These are phyloP conservation scores for Acer saccharum DNA, from an alignment of 345 rosid species.

Conservation along the genomic window DNA sequence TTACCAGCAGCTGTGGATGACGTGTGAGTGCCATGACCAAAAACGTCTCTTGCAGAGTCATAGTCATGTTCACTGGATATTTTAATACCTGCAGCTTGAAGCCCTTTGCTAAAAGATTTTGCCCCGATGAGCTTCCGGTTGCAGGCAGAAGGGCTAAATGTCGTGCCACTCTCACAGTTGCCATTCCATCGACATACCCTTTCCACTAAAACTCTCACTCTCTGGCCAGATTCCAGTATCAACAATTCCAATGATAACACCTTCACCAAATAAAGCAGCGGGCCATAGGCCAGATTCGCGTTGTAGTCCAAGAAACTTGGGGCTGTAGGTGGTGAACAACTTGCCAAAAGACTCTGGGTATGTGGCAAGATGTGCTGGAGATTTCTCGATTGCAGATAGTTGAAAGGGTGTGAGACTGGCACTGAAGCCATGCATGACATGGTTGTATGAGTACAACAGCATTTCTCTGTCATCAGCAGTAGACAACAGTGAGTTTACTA, in stretches of 20 bases:
- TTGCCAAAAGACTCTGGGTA: slow-evolving; percentile 34
- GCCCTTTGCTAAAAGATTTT: slow-evolving; percentile 29
- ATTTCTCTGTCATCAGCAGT: slow-evolving; percentile 8
- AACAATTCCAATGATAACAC: slow-evolving; percentile 35
- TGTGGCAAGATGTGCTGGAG: slow-evolving; percentile 41
- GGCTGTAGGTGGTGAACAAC: slow-evolving; percentile 39
- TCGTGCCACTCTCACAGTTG: slow-evolving; percentile 29
- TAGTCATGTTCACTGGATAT: slow-evolving; percentile 18
- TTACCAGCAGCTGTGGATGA: slow-evolving; percentile 43
- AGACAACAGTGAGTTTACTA: slow-evolving; percentile 15
- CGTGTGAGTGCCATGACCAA: slow-evolving; percentile 46
- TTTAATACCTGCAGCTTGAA: slow-evolving; percentile 25
- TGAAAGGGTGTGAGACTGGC: slow-evolving; percentile 45
- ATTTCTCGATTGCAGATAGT: slow-evolving; percentile 34
- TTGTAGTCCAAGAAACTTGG: slow-evolving; percentile 38
- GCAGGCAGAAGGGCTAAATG: slow-evolving; percentile 23
- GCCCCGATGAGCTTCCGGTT: slow-evolving; percentile 44
- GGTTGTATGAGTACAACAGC: slow-evolving; percentile 40
- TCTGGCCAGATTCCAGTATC: slow-evolving; percentile 42
- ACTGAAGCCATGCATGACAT: slow-evolving; percentile 45
- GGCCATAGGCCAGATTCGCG: slow-evolving; percentile 32
- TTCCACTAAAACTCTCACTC: slow-evolving; percentile 28
- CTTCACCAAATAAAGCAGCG: slow-evolving; percentile 25
- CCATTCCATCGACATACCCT: slow-evolving; percentile 41
- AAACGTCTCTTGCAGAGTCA: slow-evolving; percentile 31